Base-by-base conservation (phyloP, 306 rosid species). In the Quercus glauca region DNA sequence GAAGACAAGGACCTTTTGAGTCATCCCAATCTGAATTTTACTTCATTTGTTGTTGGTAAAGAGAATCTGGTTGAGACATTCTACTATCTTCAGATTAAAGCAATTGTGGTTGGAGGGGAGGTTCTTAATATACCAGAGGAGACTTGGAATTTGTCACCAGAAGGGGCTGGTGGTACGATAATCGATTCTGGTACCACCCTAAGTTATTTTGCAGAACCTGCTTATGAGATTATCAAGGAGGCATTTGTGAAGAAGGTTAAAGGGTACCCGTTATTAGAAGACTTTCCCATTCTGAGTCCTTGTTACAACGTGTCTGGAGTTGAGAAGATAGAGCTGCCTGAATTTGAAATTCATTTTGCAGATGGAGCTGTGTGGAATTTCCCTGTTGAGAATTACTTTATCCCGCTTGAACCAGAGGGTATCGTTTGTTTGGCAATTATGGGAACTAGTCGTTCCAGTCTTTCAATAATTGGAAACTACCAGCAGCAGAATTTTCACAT, bases 401-500 rank as follows among this genome's bases (percentile, higher is more conserved):
- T 95, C 37, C 91, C 90, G 79, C 83, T 93, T 71, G 92, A 93
- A 4, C 90, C 91, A 2, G 88, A 81, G 12, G 88, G 83, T 52
- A 84, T 95, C 23, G 89, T 89, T 56, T 95, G 99, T 79, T 85
- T 95, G 87, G 99, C 98, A 18, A 83, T 95, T 58, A 49, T 93
- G 79, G 97, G 95, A 6, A 91, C 97, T 83, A 89, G 93, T 14
- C 75, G 74, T 23, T 87, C 91, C 53, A 90, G 88, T 17, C 91
- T 95, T 73, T 92, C 98, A 7, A 95, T 95, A 19, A 93, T 95
- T 75, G 98, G 99, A 15, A 95, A 95, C 81, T 95, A 95, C 75
- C 99, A 95, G 91, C 99, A 95, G 84, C 99, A 95, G 87, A 95
- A 95, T 86, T 95, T 95, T 55, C 98, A 93, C 43, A 85, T 95